Percentiles rank a stretch among this genome's conserved stretches.
phyloP scores from a whole-genome alignment of 805 yeast species.

The Hanseniaspora lindneri region DNA sequence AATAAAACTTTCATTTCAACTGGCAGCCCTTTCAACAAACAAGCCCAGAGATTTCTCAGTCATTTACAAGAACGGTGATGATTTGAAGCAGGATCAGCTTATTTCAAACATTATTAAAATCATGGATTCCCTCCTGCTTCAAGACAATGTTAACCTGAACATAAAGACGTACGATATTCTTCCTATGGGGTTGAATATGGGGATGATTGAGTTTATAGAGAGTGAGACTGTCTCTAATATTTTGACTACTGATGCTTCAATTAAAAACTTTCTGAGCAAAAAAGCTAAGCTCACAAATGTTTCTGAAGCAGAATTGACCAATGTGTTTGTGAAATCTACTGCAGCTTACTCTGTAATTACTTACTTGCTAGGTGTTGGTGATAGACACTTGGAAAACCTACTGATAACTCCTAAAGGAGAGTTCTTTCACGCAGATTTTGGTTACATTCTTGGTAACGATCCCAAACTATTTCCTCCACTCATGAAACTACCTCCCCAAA shows the following conservation, averaged over 20 bases:
- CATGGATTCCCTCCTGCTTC: constrained; percentile 78
- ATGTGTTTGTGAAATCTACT: constrained; percentile 74
- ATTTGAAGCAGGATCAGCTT: constrained; percentile 88
- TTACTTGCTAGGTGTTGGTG: constrained; percentile 90
- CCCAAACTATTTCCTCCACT: constrained; percentile 98
- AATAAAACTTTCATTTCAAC: constrained; percentile 57
- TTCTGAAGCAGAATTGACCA: constrained; percentile 25
- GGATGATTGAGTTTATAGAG: constrained; percentile 88
- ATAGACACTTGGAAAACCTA: constrained; percentile 86
- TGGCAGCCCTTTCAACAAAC: constrained; percentile 34
- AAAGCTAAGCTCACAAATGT: constrained; percentile 40
- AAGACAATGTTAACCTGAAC: constrained; percentile 80
- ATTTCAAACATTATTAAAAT: constrained; percentile 85
- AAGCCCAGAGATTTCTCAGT: constrained; percentile 46
- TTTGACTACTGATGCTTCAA: constrained; percentile 60
- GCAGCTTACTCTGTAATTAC: constrained; percentile 98
- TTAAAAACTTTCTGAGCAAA: constrained; percentile 57
- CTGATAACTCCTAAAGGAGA: constrained; percentile 71
- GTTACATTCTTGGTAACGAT: constrained; percentile 90
- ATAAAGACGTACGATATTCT: constrained; percentile 80
- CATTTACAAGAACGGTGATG: constrained; percentile 92
- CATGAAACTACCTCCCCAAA: constrained; percentile 94
- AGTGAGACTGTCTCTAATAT: constrained; percentile 80
- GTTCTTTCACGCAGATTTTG: constrained; percentile 96
- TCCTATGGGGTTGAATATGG: constrained; percentile 84